phyloP scores from a whole-genome alignment of 2,329 filamentous ascomycete genomes.

The Alternaria ventricosa region DNA sequence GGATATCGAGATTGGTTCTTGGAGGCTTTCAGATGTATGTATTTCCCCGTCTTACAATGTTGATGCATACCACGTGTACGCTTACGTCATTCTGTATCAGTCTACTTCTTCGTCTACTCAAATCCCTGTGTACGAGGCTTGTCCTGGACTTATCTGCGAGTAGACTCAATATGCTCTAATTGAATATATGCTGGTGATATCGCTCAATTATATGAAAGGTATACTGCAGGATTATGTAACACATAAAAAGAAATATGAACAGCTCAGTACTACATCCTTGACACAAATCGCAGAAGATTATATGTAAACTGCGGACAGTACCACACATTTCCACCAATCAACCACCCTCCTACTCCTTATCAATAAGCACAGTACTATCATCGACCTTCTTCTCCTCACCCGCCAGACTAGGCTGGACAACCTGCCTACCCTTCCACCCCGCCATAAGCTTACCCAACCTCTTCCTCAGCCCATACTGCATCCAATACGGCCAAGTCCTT shows the following conservation, averaged over 20 bases:
- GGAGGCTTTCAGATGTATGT: background rate
- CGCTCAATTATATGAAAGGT: background rate
- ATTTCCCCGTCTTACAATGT: background rate
- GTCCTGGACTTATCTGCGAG: too few species aligned
- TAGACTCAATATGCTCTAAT: background rate
- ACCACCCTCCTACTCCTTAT: slow-evolving; percentile 8
- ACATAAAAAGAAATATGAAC: background rate
- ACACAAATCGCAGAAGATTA: background rate
- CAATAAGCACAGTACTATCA: slow-evolving; percentile 38
- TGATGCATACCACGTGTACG: background rate
- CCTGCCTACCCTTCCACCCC: slow-evolving; percentile 47
- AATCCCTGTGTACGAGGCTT: too few species aligned
- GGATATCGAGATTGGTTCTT: too few species aligned
- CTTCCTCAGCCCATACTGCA: slow-evolving; percentile 61
- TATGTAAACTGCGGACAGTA: background rate
- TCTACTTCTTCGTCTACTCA: background rate
- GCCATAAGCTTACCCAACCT: slow-evolving; percentile 43
- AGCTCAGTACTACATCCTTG: background rate
- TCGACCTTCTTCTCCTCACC: slow-evolving; percentile 27
- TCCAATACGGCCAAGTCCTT: slow-evolving; percentile 67
- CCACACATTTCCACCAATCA: background rate
- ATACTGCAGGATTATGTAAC: background rate
- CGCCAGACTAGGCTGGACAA: slow-evolving; percentile 44
- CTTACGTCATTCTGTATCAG: background rate
- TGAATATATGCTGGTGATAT: background rate